Evolutionary conservation across 495 filamentous ascomycete genomes (phyloP), one percentile per base, ranked within the genome.

Genomic region (Hypomontagnella monticulosa): DNA sequence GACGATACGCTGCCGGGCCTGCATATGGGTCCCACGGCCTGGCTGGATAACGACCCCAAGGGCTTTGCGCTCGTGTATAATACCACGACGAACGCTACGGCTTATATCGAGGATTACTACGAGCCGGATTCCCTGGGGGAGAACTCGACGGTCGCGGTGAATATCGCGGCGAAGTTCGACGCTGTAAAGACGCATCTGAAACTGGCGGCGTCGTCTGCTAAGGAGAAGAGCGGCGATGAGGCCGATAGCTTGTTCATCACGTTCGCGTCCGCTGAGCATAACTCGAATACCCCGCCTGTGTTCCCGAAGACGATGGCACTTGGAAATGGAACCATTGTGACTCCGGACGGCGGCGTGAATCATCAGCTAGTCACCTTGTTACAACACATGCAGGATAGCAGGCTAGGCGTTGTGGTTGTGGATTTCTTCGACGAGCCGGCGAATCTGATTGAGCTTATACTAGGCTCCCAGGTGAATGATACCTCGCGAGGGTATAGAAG

Each of bases 21-120:
- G 80, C 88, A 90, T n/a, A 85, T 97, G 51, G 81, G 92, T 70
- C 93, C 87, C n/a, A 78, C 79, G 34, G 78, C 79, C 48, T 97
- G 93, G 93, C 83, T 84, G 0, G 87, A 95, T 73, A 95, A 97
- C 70, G 88, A 86, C 8, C 80, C 86, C 3, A 76, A 89, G 62
- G 83, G 84, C n/a, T 74, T 76, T 19, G 64, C 43, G 46, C 57
- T 76, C 3, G 64, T 70, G 19, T 76, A 66, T 19, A 72, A 74
- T 41, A 75, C 73, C 8, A 87, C 84, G 34, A 80, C 82, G 0
- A 85, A 84, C 65, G 88, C 88, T 2, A 83, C 88, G 51, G 83
- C 94, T 38, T 86, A 87, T 64, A 85, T 97, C 27, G 93, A 97
- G 77, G 93, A 97, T 73, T 96, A 92, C 77, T 96, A 90, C 77